Base-by-base conservation (phyloP, 164 flowering plant genomes). In the Protea cynaroides region DNA sequence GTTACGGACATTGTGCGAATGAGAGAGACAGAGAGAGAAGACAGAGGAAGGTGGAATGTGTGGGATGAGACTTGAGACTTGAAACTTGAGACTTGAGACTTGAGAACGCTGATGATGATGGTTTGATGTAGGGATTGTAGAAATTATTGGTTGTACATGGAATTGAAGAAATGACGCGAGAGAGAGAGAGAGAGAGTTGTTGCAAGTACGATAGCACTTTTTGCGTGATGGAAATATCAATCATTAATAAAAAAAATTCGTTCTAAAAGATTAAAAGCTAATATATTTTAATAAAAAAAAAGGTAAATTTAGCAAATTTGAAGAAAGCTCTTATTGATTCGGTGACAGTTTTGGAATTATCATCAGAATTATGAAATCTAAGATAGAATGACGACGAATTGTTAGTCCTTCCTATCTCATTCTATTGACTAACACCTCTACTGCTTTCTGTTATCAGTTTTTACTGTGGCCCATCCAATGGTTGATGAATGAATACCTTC, bases 191-290 rank as follows among this genome's bases (percentile, higher is more conserved):
- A 58, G 61, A 62, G 66, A 63, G 61, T 1, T 1, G 25, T 40
- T 67, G 70, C 18, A 66, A 66, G 82, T 77, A 69, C 76, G 67
- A 63, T 61, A 69, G 75, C 67, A 73, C 72, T 76, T 76, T 77
- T 79, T 75, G 79, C 81, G 81, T 73, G 80, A 75, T 70, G 69
- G 59, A 72, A 65, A 71, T 64, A 59, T 76, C 76, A 72, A 72
- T 76, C 76, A 73, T 78, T 76, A 65, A 51, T 73, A n/a, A n/a
- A n/a, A n/a, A n/a, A n/a, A n/a, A n/a, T n/a, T n/a, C 71, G 62
- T 29, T 29, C 34, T 29, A 5, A 29, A 29, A 29, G 25, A 17
- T 7, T 8, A 17, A 8, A 13, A 46, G 19, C 25, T 58, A 44
- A 19, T 23, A 38, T 13, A 51, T 23, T 49, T 29, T 29, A 29